Percentiles rank a stretch among this genome's conserved stretches.
These are phyloP conservation scores for Cyberlindnera mycetangii DNA, from an alignment of 805 yeast species.

Conservation along the genomic window DNA sequence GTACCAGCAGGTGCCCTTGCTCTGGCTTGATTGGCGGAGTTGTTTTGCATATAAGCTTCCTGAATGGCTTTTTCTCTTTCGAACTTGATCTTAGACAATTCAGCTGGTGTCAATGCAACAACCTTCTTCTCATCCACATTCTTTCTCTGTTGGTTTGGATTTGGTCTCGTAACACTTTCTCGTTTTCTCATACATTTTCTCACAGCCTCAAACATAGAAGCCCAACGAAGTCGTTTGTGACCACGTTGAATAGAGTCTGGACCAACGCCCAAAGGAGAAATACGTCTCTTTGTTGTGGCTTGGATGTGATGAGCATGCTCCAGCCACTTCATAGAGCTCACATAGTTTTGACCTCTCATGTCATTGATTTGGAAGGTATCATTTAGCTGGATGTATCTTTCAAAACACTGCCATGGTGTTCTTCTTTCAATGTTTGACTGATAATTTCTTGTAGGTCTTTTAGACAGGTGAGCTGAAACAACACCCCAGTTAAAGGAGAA, in stretches of 20 bases:
- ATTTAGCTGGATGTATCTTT: constrained; percentile 87
- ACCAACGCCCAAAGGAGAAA: constrained; percentile 92
- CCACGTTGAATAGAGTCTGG: constrained; percentile 91
- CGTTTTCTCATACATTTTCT: constrained; percentile 86
- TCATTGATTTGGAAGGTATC: constrained; percentile 85
- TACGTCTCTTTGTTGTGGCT: constrained; percentile 81
- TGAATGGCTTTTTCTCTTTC: constrained; percentile 86
- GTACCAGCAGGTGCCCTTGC: constrained; percentile 1
- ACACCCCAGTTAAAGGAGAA: constrained; percentile 92
- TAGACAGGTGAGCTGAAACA: constrained; percentile 75
- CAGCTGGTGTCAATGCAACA: constrained; percentile 77
- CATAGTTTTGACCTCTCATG: constrained; percentile 82
- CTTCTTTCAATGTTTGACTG: constrained; percentile 89
- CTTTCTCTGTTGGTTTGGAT: constrained; percentile 41
- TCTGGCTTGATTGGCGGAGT: constrained; percentile 5
- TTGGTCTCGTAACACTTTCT: constrained; percentile 69
- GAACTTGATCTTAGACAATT: constrained; percentile 74
- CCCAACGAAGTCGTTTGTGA: constrained; percentile 89
- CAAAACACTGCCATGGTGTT: constrained; percentile 99
- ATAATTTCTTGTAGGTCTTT: constrained; percentile 64
- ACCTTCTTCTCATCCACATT: constrained; percentile 39
- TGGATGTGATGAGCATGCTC: constrained; percentile 90
- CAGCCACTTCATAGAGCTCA: constrained; percentile 84
- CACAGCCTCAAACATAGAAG: constrained; percentile 94
- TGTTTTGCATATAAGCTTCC: constrained; percentile 53